Conservation (phyloP, 495 filamentous ascomycete species). For the Chaetomium cochliodes region DNA sequence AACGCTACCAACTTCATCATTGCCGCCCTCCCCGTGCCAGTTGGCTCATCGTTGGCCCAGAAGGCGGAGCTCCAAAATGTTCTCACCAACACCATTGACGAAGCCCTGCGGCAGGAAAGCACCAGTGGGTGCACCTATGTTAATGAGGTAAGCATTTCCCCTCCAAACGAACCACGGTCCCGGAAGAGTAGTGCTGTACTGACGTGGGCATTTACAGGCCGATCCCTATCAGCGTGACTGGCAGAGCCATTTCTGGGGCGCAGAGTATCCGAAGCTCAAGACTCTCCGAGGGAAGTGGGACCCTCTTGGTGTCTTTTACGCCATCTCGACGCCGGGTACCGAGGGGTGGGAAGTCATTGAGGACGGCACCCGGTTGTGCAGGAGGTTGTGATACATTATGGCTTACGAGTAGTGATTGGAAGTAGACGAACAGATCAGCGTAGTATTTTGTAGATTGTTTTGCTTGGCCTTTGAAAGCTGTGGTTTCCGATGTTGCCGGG, state of each 20-base stretch:
- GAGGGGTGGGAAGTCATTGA: slow-evolving; percentile 44
- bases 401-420: too few species aligned
- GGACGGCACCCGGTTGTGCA: slow-evolving; percentile 39
- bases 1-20: slow-evolving; percentile 34
- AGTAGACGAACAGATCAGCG: too few species aligned
- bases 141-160: slow-evolving; percentile 41
- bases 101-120: slow-evolving; percentile 34
- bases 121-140: slow-evolving; percentile 42
- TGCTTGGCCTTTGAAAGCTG: too few species aligned
- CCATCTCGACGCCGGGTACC: slow-evolving; percentile 41
- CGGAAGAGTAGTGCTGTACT: neutral
- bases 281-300: slow-evolving; percentile 54
- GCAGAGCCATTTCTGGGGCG: slow-evolving; percentile 43
- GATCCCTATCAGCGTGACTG: slow-evolving; percentile 47
- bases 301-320: slow-evolving; percentile 52
- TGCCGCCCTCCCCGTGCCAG: slow-evolving; percentile 17
- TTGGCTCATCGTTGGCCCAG: slow-evolving; percentile 16
- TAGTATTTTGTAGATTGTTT: too few species aligned
- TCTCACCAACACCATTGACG: slow-evolving; percentile 31
- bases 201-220: slow-evolving; percentile 26
- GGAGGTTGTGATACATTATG: slow-evolving; percentile 14
- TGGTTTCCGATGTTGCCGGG: too few species aligned
- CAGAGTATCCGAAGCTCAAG: slow-evolving; percentile 35
- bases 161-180: neutral
- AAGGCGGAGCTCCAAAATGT: slow-evolving; percentile 31